A percentile compares a stretch with the other conserved stretches of the same genome.
Conservation (phyloP, 495 filamentous ascomycete genomes). For the Penicillium manginii region DNA sequence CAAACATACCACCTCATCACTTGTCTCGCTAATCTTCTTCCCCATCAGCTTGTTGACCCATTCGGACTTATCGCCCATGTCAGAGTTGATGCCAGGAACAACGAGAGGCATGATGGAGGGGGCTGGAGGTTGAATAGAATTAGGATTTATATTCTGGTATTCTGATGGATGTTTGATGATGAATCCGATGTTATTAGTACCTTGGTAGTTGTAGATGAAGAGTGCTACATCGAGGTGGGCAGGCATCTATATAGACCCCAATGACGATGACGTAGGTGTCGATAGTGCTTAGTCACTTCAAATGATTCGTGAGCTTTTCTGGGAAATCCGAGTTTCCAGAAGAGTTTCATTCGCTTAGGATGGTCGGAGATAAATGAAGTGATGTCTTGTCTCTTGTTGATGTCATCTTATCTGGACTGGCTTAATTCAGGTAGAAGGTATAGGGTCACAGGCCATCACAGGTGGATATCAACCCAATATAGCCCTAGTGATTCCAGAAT, state of each 20-base stretch:
- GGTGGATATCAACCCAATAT: too few species aligned
- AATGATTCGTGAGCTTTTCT: not conserved
- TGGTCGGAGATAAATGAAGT: not conserved
- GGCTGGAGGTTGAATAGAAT: not conserved
- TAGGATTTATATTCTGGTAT: not conserved
- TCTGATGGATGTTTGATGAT: not conserved
- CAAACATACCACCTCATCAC: conserved; percentile 51
- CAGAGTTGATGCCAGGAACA: conserved; percentile 69
- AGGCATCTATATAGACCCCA: conserved; percentile 20
- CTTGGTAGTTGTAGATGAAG: not conserved
- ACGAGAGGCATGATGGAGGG: conserved; percentile 76
- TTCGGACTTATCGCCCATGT: conserved; percentile 57
- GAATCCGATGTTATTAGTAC: not conserved
- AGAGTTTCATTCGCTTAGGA: not conserved
- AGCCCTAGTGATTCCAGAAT: too few species aligned
- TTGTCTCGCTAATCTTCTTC: conserved; percentile 65
- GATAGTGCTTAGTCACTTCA: conserved; percentile 17
- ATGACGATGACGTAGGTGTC: conserved; percentile 23
- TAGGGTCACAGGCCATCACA: too few species aligned
- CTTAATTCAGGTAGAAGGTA: too few species aligned
- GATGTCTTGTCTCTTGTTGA: conserved; percentile 8
- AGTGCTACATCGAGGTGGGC: not conserved
- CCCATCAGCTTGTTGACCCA: conserved; percentile 78
- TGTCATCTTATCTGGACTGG: not conserved
- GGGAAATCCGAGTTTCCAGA: too few species aligned